phyloP scores from a whole-genome alignment of 352 stramenopile species.

The Phytophthora pini region DNA sequence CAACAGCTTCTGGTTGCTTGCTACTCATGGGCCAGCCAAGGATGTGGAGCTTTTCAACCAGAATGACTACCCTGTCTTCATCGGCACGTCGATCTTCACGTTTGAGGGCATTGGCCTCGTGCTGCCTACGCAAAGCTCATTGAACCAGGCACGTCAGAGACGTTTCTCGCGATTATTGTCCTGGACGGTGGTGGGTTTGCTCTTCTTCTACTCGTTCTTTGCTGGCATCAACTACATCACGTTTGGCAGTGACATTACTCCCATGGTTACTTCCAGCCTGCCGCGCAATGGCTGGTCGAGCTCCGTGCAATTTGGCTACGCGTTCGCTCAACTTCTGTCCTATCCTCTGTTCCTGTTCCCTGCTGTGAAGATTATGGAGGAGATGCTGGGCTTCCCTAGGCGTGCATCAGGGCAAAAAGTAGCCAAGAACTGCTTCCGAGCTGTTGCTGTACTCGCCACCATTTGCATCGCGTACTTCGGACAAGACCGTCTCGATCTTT shows the following conservation, averaged over 20 bases:
- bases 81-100: constrained; percentile 81
- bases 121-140: constrained; percentile 70
- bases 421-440: constrained; percentile 79
- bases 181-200: constrained; percentile 68
- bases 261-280: constrained; percentile 79
- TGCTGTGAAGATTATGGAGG: constrained; percentile 85
- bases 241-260: constrained; percentile 65
- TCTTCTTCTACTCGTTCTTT: constrained; percentile 88
- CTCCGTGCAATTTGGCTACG: constrained; percentile 83
- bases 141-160: constrained; percentile 68
- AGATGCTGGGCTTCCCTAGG: constrained; percentile 78
- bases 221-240: constrained; percentile 80
- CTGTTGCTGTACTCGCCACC: constrained; percentile 67
- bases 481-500: constrained; percentile 75
- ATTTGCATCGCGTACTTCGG: constrained; percentile 81
- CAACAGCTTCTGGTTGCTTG: constrained; percentile 74
- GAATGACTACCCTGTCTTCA: constrained; percentile 77
- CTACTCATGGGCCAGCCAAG: constrained; percentile 47
- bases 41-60: constrained; percentile 76
- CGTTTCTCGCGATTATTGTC: constrained; percentile 68
- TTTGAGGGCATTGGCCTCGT: constrained; percentile 87
- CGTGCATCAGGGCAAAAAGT: constrained; percentile 73
- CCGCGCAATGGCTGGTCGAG: constrained; percentile 76
- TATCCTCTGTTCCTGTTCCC: constrained; percentile 86
- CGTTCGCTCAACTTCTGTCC: constrained; percentile 75